Base-by-base conservation (phyloP, 768 basidiomycete genomes). In the Mycena filopes region DNA sequence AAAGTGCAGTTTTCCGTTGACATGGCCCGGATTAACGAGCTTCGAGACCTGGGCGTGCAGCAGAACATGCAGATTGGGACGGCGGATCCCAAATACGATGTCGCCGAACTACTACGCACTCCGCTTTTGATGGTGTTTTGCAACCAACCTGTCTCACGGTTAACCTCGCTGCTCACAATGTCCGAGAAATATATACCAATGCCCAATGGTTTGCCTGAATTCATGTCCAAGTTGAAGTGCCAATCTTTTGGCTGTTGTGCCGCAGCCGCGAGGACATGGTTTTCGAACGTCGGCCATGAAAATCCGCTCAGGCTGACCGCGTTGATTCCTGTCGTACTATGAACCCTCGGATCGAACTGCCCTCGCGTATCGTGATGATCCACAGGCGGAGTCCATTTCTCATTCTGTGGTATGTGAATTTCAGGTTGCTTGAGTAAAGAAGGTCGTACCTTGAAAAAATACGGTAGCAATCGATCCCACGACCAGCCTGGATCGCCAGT, bases 361-460 rank as follows among this genome's bases (percentile, higher is more conserved):
- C 80, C 79, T 6, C 70, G 71, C 28, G 72, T 80, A 61, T 81
- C 73, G 61, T 82, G 81, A 25, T 72, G 60, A 57, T 82, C 81
- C 11, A 74, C 74, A 6, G 83, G 80, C 13, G 74, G 65, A 0
- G 69, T 66, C 63, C 73, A 79, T 45, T 70, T 73, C 67, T 84
- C 83, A 65, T 76, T 76, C 81, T 83, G 48, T 3, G 21, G 26
- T 45, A 23, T 12, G 29, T 26, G 38, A 42, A 25, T 25, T n/a
- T 25, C 12, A 29, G n/a, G 48, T 15, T 23, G 43, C n/a, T 13
- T 45, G 43, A 6, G 21, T 45, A 23, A 23, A 11, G 9, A 43
- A 26, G 16, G 28, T 10, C 26, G 15, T 18, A 77, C 78, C 71
- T 75, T 78, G 8, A 66, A 45, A 38, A 77, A 69, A 45, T 76